Conservation (phyloP, 2,329 filamentous ascomycete species). For the Lachnellula occidentalis region DNA sequence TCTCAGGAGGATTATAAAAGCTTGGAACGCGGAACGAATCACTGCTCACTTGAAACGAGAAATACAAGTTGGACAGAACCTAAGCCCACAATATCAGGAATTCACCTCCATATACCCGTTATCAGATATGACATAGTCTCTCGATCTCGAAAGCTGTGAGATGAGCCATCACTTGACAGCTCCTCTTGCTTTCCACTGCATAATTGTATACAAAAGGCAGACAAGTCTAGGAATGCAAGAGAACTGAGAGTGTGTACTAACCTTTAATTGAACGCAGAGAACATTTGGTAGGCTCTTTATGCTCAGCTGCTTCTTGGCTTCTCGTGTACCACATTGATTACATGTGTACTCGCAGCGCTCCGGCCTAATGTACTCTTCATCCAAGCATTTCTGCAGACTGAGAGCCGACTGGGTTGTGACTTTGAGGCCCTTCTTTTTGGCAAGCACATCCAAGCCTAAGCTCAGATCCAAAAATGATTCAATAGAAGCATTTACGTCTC, state of each 20-base stretch:
- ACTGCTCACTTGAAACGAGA: too few relatives aligned
- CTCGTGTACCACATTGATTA: conserved; percentile 70
- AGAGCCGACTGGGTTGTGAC: conserved; percentile 36
- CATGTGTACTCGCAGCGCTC: conserved; percentile 91
- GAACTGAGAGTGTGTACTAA: conserved; percentile 33
- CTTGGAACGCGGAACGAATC: too few relatives aligned
- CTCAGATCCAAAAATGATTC: conserved; percentile 91
- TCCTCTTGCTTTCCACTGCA: too few relatives aligned
- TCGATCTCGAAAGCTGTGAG: too few relatives aligned
- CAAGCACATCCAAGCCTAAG: conserved; percentile 71
- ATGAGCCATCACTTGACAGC: background rate
- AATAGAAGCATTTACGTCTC: conserved; percentile 72
- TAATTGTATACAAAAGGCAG: too few relatives aligned
- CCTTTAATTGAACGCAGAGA: conserved; percentile 88
- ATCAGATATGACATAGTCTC: too few relatives aligned
- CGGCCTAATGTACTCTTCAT: conserved; percentile 76
- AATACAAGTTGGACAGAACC: too few relatives aligned
- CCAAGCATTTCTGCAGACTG: conserved; percentile 69
- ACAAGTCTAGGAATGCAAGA: background rate
- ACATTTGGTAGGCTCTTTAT: conserved; percentile 85
- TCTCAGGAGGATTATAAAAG: too few relatives aligned
- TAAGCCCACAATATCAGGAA: too few relatives aligned
- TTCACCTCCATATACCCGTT: too few relatives aligned
- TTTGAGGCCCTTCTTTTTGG: conserved; percentile 55
- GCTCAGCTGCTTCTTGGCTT: conserved; percentile 76